A percentile compares a stretch with the other conserved stretches of the same genome.
Conservation (phyloP, 2,329 filamentous ascomycete genomes). For the Pseudogymnoascus pannorum region DNA sequence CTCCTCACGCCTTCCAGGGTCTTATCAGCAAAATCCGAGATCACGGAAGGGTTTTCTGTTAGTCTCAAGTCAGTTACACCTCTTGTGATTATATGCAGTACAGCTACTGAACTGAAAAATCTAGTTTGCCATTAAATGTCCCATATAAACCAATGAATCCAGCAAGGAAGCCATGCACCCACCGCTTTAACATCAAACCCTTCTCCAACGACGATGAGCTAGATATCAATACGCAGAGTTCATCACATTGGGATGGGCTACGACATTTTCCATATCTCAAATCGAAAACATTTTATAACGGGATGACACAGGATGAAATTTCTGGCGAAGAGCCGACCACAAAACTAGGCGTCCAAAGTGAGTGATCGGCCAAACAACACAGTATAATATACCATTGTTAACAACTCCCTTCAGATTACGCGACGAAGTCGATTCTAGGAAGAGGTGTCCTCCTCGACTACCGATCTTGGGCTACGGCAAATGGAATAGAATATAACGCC, state of each 20-base stretch:
- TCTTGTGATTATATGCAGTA: too few species aligned
- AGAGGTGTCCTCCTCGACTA: slow-evolving; percentile 47
- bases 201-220: too few species aligned
- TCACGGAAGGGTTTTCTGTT: too few species aligned
- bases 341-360: slow-evolving; percentile 17
- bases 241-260: slow-evolving; percentile 41
- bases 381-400: slow-evolving; percentile 18
- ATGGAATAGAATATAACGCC: slow-evolving; percentile 30
- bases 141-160: too few species aligned
- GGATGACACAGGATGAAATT: slow-evolving; percentile 37
- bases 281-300: slow-evolving; percentile 39
- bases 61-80: too few species aligned
- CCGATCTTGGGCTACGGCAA: slow-evolving; percentile 32
- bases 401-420: slow-evolving; percentile 24
- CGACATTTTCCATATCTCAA: slow-evolving; percentile 38
- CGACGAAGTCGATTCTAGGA: slow-evolving; percentile 39
- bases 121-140: too few species aligned
- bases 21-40: slow-evolving; percentile 40
- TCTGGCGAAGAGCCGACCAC: slow-evolving; percentile 35
- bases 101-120: too few species aligned
- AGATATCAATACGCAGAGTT: slow-evolving; percentile 35
- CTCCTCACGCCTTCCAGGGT: slow-evolving; percentile 50
- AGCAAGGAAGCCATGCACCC: too few species aligned
- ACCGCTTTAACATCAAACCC: too few species aligned
- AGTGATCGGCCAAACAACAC: too few species aligned